Evolutionary conservation across 345 rosid species (phyloP).

Genomic region (Rubroshorea leprosula): DNA sequence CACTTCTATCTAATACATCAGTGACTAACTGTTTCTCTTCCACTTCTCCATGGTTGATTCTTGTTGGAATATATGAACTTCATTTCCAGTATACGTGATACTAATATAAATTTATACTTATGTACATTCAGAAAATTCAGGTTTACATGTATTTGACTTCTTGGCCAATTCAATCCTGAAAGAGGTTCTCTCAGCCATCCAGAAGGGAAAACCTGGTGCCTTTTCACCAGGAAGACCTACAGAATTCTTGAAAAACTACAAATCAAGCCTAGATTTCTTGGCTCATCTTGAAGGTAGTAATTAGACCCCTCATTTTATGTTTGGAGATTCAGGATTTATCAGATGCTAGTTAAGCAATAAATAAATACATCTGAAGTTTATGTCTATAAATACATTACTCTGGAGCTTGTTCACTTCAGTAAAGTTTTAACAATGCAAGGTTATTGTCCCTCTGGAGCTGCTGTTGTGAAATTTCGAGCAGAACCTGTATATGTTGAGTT

Average conservation of each 20-base stretch:
- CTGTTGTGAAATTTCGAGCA: slow-evolving; percentile 78
- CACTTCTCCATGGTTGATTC: no score
- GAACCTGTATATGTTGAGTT: slow-evolving; percentile 70
- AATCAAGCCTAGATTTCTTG: slow-evolving; percentile 81
- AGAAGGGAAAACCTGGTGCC: slow-evolving; percentile 89
- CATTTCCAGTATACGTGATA: no score
- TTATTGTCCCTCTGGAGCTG: slow-evolving; percentile 91
- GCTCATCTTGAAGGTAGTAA: slow-evolving; percentile 95
- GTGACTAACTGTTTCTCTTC: no score
- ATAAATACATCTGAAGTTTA: slow-evolving; percentile 12
- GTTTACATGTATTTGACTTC: slow-evolving; percentile 93
- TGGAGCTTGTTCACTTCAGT: slow-evolving; percentile 9
- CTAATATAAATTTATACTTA: background rate
- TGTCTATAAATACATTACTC: slow-evolving; percentile 1
- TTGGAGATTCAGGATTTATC: slow-evolving; percentile 8
- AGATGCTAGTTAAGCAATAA: slow-evolving; percentile 15
- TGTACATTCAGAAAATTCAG: slow-evolving; percentile 70
- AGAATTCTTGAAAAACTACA: slow-evolving; percentile 86
- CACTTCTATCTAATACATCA: no score
- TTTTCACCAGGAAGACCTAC: slow-evolving; percentile 98
- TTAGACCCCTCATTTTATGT: slow-evolving; percentile 12
- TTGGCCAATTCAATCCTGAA: slow-evolving; percentile 91
- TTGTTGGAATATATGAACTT: no score
- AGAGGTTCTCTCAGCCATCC: slow-evolving; percentile 80
- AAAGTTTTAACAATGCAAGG: slow-evolving; percentile 53